Conservation (phyloP, 164 flowering plant species). For the Amborella trichopoda region DNA sequence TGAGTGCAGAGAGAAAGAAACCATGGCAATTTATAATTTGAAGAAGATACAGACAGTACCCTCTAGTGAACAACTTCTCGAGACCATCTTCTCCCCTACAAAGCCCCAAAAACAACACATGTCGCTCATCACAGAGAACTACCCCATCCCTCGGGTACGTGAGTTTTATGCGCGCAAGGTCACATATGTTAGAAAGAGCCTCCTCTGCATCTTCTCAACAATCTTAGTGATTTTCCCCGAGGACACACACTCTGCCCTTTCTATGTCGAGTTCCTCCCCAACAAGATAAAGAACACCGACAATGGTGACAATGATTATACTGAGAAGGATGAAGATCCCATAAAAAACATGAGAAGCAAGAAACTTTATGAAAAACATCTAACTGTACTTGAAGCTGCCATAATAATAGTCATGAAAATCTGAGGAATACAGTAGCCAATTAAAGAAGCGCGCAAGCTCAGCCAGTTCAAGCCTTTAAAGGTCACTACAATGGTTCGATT, state of each 20-base stretch:
- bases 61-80: constrained; percentile 64
- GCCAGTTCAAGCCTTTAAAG: constrained; percentile 72
- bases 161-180: constrained; percentile 90
- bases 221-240: constrained; percentile 83
- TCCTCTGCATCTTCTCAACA: constrained; percentile 72
- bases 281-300: constrained; percentile 75
- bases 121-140: no score
- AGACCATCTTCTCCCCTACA: constrained; percentile 71
- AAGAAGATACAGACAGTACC: constrained; percentile 84
- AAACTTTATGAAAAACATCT: constrained; percentile 92
- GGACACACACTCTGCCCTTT: constrained; percentile 83
- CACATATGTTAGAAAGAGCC: constrained; percentile 65
- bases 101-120: constrained; percentile 79
- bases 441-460: constrained; percentile 84
- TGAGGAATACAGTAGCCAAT: constrained; percentile 66
- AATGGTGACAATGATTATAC: no score
- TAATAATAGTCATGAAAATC: constrained; percentile 61
- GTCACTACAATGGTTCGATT: constrained; percentile 90
- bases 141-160: constrained; percentile 57
- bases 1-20: no score
- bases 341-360: no score
- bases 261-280: constrained; percentile 78
- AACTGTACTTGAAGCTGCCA: constrained; percentile 73
- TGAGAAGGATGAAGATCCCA: no score
- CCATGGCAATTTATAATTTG: constrained; percentile 85